Base-by-base conservation (phyloP, 495 filamentous ascomycete species). In the Aspergillus mulundensis region DNA sequence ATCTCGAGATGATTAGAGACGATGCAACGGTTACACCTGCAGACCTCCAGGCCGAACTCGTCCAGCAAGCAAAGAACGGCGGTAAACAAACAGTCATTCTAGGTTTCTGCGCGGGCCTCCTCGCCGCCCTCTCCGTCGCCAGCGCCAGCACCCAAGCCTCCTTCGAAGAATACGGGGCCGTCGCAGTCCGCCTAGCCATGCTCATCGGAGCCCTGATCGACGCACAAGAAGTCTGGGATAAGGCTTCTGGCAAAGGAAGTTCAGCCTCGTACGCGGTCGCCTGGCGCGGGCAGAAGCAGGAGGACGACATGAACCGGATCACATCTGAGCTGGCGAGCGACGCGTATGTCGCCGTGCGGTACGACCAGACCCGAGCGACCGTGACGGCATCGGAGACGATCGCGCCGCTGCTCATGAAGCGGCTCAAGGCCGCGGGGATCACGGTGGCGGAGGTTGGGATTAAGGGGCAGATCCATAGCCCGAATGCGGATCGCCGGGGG, bases 261-360 rank as follows among this genome's bases (percentile, higher is more conserved):
- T 15, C 56, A 6, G 56, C 62, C 32, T 21, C 49, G 2, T 38
- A 55, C 25, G 46, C 45, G 1, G 28, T 30, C 28, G 28, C 28
- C 28, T 30, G 28, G 28, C 28, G 28, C 28, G 28, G 28, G 5
- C 28, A 30, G 28, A 30, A 30, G 10, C 28, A 30, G 28, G 28
- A 30, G 28, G 28, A 30, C 28, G 28, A 30, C 5, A 30, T 30
- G 28, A 30, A 30, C 28, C 28, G 28, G 10, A 30, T 30, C 28
- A 30, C 10, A 5, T 8, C 5, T 4, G 12, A 41, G 5, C 38
- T 51, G 28, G 4, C 28, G 10, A 30, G 10, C 28, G 28, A 77
- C 64, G 70, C 73, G 15, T 80, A 80, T 42, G 53, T 77, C n/a
- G 76, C 77, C 3, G 76, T 78, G 6, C 28, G 50, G 10, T 76